Evolutionary conservation across 257 asterid genomes (phyloP).

Genomic region (Solanum acaule): DNA sequence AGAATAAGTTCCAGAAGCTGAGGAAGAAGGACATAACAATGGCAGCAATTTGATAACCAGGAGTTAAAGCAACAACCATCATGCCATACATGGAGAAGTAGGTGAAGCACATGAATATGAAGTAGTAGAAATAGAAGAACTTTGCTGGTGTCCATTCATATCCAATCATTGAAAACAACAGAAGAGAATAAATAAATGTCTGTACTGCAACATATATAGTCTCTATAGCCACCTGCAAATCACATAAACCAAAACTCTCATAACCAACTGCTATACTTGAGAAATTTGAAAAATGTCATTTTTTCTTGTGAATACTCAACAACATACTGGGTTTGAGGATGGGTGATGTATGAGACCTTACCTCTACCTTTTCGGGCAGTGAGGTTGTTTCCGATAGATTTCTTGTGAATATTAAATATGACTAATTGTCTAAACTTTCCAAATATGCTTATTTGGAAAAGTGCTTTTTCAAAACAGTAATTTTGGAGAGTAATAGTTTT

Average conservation of each 20-base stretch:
- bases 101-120: conserved; percentile 78
- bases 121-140: conserved; percentile 72
- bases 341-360: not conserved
- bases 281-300: not conserved
- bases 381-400: not conserved
- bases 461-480: not conserved
- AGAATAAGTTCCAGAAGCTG: conserved; percentile 87
- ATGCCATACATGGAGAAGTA: conserved; percentile 89
- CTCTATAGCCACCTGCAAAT: conserved; percentile 62
- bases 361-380: not conserved
- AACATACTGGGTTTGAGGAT: not conserved
- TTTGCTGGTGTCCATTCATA: conserved; percentile 53
- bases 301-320: not conserved
- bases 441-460: not conserved
- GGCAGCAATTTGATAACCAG: conserved; percentile 73
- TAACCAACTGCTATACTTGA: not conserved
- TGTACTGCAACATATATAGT: conserved; percentile 66
- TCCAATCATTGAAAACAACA: conserved; percentile 78
- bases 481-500: not conserved
- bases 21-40: conserved; percentile 78
- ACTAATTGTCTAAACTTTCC: not conserved
- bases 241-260: not conserved
- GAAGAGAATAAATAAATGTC: conserved; percentile 46
- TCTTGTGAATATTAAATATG: not conserved
- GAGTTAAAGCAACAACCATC: conserved; percentile 87